Conservation (phyloP, 176 grass and related monocot species). For the Secale cereale region DNA sequence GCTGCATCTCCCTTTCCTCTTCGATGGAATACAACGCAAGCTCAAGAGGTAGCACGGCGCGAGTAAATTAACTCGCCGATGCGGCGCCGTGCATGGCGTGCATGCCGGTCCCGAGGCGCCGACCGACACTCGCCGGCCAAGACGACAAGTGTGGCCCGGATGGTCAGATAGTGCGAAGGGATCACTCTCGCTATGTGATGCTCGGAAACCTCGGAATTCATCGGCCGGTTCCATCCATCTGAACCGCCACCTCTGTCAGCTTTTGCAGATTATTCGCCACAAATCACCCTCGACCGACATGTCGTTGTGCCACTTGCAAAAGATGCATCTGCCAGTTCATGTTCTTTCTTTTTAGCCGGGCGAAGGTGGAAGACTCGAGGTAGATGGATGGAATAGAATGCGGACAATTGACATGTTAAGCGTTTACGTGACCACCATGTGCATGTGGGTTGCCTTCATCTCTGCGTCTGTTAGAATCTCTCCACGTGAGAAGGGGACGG, state of each 20-base stretch:
- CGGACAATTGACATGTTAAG: conserved; percentile 30
- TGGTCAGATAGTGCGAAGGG: neutral
- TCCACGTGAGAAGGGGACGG: conserved; percentile 32
- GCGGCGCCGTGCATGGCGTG: neutral
- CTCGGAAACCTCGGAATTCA: conserved; percentile 6
- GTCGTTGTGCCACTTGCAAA: neutral
- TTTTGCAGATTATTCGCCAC: neutral
- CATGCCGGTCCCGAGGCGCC: neutral
- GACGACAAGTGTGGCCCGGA: neutral
- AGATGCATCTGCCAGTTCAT: neutral
- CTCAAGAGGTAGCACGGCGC: no score
- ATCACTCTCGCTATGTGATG: conserved; percentile 21
- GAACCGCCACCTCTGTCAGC: neutral
- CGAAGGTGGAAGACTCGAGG: neutral
- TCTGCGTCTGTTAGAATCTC: conserved; percentile 10
- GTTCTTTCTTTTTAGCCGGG: neutral
- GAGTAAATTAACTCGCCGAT: neutral
- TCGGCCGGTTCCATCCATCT: neutral
- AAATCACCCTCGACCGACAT: conserved; percentile 29
- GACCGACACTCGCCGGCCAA: neutral
- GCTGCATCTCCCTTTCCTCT: neutral
- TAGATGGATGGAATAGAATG: neutral
- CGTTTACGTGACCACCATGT: conserved; percentile 20
- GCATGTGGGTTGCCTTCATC: conserved; percentile 3
- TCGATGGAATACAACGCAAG: no score